Conservation (phyloP, 1,139 yeast genomes). For the Barnettozyma hawaiiensis region DNA sequence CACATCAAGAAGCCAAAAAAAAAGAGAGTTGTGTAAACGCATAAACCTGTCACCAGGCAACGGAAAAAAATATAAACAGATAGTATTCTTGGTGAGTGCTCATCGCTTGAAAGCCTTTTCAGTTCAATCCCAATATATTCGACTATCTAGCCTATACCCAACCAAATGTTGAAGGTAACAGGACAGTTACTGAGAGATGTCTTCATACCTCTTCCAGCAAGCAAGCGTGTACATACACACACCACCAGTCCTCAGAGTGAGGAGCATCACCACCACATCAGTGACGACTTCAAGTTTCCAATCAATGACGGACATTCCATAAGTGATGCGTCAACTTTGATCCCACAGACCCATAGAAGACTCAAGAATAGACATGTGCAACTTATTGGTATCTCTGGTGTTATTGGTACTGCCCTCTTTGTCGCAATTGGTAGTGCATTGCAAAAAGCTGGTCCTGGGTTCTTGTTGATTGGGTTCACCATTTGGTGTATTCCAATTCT, state of each 20-base stretch:
- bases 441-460: conserved; percentile 71
- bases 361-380: conserved; percentile 61
- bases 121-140: no score
- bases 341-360: conserved; percentile 41
- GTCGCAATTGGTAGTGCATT: conserved; percentile 72
- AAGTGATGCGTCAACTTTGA: conserved; percentile 20
- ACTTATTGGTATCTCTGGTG: conserved; percentile 78
- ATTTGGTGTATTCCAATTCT: conserved; percentile 58
- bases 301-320: conserved; percentile 10
- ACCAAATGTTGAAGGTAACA: neutral
- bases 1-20: no score
- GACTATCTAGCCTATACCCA: no score
- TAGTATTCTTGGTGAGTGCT: no score
- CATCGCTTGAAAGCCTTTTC: neutral
- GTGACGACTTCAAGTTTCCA: conserved; percentile 6
- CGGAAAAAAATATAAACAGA: no score
- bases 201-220: conserved; percentile 25
- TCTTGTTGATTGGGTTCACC: conserved; percentile 59
- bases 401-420: conserved; percentile 76
- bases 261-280: neutral
- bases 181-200: conserved; percentile 18
- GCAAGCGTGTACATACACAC: neutral
- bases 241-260: neutral
- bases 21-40: no score
- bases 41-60: no score